Evolutionary conservation across 2,329 filamentous ascomycete species (phyloP), one percentile per base, ranked within the genome.

Genomic region (Sporothrix humicola): DNA sequence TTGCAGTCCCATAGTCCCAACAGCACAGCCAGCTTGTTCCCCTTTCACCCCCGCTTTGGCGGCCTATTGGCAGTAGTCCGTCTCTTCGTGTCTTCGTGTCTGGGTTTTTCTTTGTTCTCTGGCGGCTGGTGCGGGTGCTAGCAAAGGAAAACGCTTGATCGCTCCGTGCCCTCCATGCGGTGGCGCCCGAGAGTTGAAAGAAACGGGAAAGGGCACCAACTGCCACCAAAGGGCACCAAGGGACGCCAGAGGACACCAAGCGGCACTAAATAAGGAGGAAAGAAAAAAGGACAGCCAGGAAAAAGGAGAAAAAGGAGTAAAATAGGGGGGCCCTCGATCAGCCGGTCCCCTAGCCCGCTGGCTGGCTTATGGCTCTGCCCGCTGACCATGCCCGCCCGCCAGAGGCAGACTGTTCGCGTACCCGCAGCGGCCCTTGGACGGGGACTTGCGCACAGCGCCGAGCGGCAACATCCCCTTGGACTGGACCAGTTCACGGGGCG

Each of bases 101-200:
- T n/a, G 23, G 26, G 26, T 69, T 56, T 69, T 69, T 69, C 66
- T 69, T 69, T 69, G 66, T 69, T 69, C 66, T 69, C 48, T 37
- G 48, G 66, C 66, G 66, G 66, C 48, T 69, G 66, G 66, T 56
- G 66, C 66, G 66, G 66, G 66, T 69, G 48, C 66, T 69, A 69
- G 48, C 13, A n/a, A 37, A 37, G 31, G 1, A 23, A 56, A 7
- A 26, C 66, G 20, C 46, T 56, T 23, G 52, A 13, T 69, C 48
- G 17, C 66, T 37, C 66, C 48, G 66, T 69, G 26, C 54, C 48
- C 65, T 69, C 65, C 65, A 52, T 70, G n/a, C 31, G n/a, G n/a
- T 56, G 68, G 68, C 52, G 52, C 50, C 68, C 61, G 61, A 66
- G 58, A 12, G 56, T 42, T 37, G 44, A 56, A 66, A 23, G 13